phyloP scores from a whole-genome alignment of 495 filamentous ascomycete genomes.

The Penicillium lagena region DNA sequence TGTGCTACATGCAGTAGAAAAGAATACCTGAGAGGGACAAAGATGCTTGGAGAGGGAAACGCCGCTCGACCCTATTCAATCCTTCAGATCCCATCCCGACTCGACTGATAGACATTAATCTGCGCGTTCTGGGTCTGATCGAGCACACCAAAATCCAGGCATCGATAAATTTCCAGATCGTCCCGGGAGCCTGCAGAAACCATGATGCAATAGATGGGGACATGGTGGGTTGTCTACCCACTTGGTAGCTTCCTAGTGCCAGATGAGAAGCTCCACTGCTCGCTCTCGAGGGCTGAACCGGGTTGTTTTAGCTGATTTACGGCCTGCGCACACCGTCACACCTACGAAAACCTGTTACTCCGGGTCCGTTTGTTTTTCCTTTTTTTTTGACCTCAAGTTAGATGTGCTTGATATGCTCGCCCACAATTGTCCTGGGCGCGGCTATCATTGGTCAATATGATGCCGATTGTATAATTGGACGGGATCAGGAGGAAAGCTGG shows the following conservation, averaged over 20 bases:
- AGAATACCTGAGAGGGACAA: too few species aligned
- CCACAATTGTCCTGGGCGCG: slow-evolving; percentile 19
- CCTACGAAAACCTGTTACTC: background rate
- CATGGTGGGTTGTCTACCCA: slow-evolving; percentile 2
- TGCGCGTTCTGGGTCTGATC: too few species aligned
- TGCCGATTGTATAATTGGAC: slow-evolving; percentile 22
- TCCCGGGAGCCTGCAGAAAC: slow-evolving; percentile 2
- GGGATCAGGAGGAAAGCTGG: slow-evolving; percentile 17
- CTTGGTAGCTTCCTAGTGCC: slow-evolving; percentile 2
- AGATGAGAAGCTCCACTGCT: slow-evolving; percentile 2
- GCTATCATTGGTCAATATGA: slow-evolving; percentile 26
- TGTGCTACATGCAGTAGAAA: too few species aligned
- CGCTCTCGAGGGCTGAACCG: background rate
- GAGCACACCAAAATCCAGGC: too few species aligned
- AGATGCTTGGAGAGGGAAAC: too few species aligned
- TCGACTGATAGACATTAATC: too few species aligned
- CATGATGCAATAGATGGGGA: slow-evolving; percentile 10
- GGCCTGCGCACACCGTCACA: background rate
- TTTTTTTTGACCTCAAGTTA: background rate
- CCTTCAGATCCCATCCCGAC: too few species aligned
- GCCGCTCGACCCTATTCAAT: too few species aligned
- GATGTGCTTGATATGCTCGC: too few species aligned
- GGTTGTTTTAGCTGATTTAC: slow-evolving; percentile 12
- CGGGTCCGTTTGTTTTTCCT: background rate
- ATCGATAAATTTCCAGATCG: too few species aligned